Percentiles rank a stretch among this genome's conserved stretches.
These are phyloP conservation scores for Myochromella boudieri DNA, from an alignment of 768 basidiomycete species.

Conservation along the genomic window DNA sequence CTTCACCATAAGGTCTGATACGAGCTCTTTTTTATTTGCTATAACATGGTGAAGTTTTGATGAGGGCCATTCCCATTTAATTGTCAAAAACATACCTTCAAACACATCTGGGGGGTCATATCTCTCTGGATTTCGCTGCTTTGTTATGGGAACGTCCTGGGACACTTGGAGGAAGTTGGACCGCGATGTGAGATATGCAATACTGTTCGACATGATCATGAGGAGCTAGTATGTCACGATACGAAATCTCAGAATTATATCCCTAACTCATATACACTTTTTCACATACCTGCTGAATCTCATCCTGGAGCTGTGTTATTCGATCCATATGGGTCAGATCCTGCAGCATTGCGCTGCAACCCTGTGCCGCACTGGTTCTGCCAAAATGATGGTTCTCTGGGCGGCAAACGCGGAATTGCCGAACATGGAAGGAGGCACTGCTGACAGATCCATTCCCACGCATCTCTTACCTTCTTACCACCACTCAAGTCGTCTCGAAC, in stretches of 20 bases:
- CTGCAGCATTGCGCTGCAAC: constrained; percentile 94
- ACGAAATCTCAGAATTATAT: background rate
- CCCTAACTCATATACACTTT: too few species aligned
- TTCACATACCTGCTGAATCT: constrained; percentile 74
- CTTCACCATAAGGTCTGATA: constrained; percentile 78
- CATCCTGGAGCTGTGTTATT: constrained; percentile 93
- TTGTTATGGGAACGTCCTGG: constrained; percentile 80
- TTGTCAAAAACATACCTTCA: constrained; percentile 50
- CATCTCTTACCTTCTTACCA: background rate
- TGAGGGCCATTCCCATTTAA: background rate
- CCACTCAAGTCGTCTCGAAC: background rate
- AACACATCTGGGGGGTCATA: constrained; percentile 73
- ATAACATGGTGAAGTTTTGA: background rate
- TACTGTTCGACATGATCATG: constrained; percentile 82
- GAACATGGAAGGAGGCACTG: background rate
- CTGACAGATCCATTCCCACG: constrained; percentile 3
- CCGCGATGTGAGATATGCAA: constrained; percentile 76
- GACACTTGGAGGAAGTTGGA: constrained; percentile 80
- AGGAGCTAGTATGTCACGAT: constrained; percentile 55
- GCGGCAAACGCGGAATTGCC: too few species aligned
- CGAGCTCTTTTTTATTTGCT: constrained; percentile 87
- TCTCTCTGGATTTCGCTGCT: constrained; percentile 70
- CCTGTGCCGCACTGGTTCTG: too few species aligned
- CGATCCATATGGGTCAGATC: constrained; percentile 94
- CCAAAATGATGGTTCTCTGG: too few species aligned